phyloP scores from a whole-genome alignment of 768 basidiomycete genomes.

The Pleurotus pulmonarius region DNA sequence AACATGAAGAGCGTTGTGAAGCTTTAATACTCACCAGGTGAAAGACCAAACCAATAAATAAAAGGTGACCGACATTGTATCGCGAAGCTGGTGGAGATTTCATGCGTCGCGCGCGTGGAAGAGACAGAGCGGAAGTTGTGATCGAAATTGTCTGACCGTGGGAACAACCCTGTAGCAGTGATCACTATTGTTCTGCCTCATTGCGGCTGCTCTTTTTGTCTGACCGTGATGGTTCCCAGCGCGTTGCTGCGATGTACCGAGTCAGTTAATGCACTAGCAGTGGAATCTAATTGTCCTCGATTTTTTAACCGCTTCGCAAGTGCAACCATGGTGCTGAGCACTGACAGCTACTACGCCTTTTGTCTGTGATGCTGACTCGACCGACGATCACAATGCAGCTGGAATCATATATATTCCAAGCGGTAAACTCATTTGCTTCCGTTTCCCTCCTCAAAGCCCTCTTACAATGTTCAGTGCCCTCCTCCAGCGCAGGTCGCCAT shows the following conservation, averaged over 20 bases:
- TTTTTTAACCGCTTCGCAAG: background rate
- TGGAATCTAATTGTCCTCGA: background rate
- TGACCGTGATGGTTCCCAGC: background rate
- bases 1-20: slow-evolving; percentile 17
- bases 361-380: background rate
- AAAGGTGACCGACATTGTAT: slow-evolving; percentile 42
- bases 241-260: background rate
- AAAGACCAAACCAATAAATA: slow-evolving; percentile 68
- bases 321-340: background rate
- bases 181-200: background rate
- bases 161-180: no score
- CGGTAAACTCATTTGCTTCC: background rate
- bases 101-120: background rate
- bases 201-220: background rate
- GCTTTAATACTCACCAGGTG: slow-evolving; percentile 71
- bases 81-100: slow-evolving; percentile 11
- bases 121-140: no score
- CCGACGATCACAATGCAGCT: background rate
- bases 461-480: background rate
- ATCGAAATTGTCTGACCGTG: no score
- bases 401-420: background rate
- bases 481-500: background rate
- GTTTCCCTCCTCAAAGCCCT: background rate
- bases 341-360: background rate
- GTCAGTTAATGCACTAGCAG: background rate